Evolutionary conservation across 352 stramenopile genomes (phyloP).

Genomic region (Pythium chondricola): DNA sequence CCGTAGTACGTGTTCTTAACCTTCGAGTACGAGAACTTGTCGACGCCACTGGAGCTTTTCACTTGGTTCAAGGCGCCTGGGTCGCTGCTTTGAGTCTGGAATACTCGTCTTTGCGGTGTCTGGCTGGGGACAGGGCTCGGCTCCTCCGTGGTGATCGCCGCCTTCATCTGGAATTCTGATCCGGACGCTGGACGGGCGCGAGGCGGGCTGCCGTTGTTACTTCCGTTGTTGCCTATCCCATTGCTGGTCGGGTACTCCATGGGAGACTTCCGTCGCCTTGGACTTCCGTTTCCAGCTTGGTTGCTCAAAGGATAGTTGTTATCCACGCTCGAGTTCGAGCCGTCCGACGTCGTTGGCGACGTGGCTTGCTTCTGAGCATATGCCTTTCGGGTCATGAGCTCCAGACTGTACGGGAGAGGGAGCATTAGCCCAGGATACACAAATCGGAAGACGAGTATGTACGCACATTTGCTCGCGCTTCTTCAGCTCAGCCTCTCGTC

Average conservation of each 20-base stretch:
- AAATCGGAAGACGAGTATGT: background rate
- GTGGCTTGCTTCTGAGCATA: constrained; percentile 55
- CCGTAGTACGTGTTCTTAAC: constrained; percentile 24
- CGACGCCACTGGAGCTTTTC: constrained; percentile 18
- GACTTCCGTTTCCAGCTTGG: constrained; percentile 21
- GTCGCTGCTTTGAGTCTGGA: constrained; percentile 9
- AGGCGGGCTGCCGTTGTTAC: constrained; percentile 44
- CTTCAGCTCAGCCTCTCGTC: constrained; percentile 75
- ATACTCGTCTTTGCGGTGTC: constrained; percentile 5
- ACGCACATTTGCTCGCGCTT: constrained; percentile 81
- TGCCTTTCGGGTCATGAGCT: constrained; percentile 75
- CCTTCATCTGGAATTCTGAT: constrained; percentile 18
- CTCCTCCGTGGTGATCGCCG: constrained; percentile 6
- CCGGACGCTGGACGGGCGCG: constrained; percentile 9
- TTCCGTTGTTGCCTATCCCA: constrained; percentile 8
- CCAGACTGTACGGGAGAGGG: constrained; percentile 31
- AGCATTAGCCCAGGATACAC: background rate
- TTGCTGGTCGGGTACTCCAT: constrained; percentile 12
- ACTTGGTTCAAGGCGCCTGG: constrained; percentile 7
- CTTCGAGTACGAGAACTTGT: constrained; percentile 25
- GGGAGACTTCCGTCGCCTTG: constrained; percentile 11
- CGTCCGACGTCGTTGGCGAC: constrained; percentile 70
- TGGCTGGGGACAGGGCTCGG: constrained; percentile 3
- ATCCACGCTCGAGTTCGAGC: constrained; percentile 71
- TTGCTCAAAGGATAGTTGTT: constrained; percentile 46